Evolutionary conservation across 768 basidiomycete species (phyloP).

Genomic region (Tulasnella sp.): DNA sequence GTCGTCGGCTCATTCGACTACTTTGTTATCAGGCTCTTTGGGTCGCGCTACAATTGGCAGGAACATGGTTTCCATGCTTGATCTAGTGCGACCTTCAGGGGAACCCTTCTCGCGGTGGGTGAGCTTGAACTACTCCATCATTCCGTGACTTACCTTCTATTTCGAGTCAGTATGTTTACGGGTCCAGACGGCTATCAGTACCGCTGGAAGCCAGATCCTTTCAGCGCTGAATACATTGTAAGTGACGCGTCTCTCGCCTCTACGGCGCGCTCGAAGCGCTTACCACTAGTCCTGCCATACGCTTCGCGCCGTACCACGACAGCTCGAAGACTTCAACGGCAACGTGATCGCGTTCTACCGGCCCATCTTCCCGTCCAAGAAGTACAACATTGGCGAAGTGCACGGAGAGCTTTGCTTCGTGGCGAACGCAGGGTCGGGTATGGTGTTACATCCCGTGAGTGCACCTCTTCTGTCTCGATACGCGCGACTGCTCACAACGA

Average conservation of each 20-base stretch:
- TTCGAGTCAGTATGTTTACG: constrained; percentile 45
- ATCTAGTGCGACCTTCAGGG: constrained; percentile 60
- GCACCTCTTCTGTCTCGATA: not conserved
- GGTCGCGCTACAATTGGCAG: constrained; percentile 75
- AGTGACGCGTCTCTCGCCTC: constrained; percentile 27
- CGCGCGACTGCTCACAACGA: constrained; percentile 10
- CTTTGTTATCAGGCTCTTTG: constrained; percentile 38
- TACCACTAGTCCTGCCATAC: constrained; percentile 18
- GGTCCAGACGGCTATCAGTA: constrained; percentile 74
- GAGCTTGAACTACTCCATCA: constrained; percentile 20
- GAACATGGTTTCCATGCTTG: constrained; percentile 70
- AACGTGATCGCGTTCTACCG: constrained; percentile 60
- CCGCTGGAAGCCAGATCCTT: constrained; percentile 49
- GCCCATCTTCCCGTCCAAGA: constrained; percentile 52
- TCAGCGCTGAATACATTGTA: constrained; percentile 16
- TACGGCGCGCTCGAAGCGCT: constrained; percentile 44
- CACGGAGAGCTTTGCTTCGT: constrained; percentile 77
- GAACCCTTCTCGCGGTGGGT: constrained; percentile 17
- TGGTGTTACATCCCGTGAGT: constrained; percentile 44
- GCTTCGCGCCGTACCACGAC: constrained; percentile 17
- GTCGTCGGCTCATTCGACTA: not conserved
- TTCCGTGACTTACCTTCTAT: not conserved
- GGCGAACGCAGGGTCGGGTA: constrained; percentile 64
- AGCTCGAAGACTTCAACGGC: constrained; percentile 61
- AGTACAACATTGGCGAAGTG: constrained; percentile 68